phyloP scores from a whole-genome alignment of 257 asterid species.

The Nicotiana noctiflora region DNA sequence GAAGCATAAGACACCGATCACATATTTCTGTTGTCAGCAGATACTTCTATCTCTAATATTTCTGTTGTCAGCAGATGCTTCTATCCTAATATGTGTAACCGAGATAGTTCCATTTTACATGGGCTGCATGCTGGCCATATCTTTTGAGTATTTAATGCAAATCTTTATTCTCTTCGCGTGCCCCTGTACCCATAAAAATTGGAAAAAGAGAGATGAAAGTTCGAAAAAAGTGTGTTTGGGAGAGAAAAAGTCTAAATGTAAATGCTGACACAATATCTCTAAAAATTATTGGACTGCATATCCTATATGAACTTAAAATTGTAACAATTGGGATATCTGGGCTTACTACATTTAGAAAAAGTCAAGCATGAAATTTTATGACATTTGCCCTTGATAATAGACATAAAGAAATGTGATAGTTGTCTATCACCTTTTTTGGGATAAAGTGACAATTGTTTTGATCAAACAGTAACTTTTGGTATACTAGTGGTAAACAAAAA shows the following conservation, averaged over 20 bases:
- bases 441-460: background rate
- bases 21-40: conserved; percentile 1
- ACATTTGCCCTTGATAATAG: background rate
- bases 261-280: background rate
- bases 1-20: background rate
- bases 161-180: background rate
- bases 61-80: background rate
- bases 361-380: background rate
- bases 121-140: background rate
- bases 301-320: background rate
- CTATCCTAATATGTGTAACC: background rate
- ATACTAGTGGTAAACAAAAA: background rate
- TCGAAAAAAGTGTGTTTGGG: background rate
- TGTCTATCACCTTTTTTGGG: background rate
- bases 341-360: background rate
- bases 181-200: background rate
- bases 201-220: background rate
- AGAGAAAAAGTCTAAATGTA: background rate
- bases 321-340: background rate
- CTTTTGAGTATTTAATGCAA: background rate
- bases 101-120: background rate
- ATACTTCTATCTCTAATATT: background rate
- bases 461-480: background rate
- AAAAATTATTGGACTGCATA: background rate
- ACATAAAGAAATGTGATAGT: background rate